Conservation (phyloP, 176 grass and related monocot species). For the Pharus latifolius region DNA sequence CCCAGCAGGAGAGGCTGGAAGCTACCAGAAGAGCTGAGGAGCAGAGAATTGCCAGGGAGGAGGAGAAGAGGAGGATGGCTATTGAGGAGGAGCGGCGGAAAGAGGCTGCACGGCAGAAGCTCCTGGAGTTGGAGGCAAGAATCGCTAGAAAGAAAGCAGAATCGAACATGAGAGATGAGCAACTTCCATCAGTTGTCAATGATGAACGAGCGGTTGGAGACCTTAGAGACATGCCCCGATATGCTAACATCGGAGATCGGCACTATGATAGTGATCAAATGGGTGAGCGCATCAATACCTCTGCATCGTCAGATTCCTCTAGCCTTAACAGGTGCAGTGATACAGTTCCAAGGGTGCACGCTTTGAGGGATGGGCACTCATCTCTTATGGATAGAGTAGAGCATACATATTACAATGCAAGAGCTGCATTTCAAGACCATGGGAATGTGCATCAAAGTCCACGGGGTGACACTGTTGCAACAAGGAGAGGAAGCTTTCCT, state of each 20-base stretch:
- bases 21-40: constrained; percentile 61
- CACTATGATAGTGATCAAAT: constrained; percentile 46
- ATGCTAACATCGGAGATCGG: constrained; percentile 34
- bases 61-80: constrained; percentile 54
- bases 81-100: constrained; percentile 88
- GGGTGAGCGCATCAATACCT: constrained; percentile 42
- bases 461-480: constrained; percentile 33
- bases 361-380: constrained; percentile 36
- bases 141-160: constrained; percentile 61
- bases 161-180: constrained; percentile 32
- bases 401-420: constrained; percentile 32
- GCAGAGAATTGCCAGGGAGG: constrained; percentile 81
- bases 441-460: constrained; percentile 34
- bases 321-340: constrained; percentile 46
- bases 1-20: constrained; percentile 81
- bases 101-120: constrained; percentile 78
- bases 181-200: constrained; percentile 21
- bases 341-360: constrained; percentile 35
- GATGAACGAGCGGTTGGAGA: constrained; percentile 33
- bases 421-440: constrained; percentile 39
- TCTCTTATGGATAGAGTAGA: constrained; percentile 49
- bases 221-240: constrained; percentile 17
- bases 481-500: constrained; percentile 35
- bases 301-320: constrained; percentile 45
- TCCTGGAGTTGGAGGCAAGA: constrained; percentile 83